phyloP scores from a whole-genome alignment of 768 basidiomycete species.

The Vishniacozyma victoriae region DNA sequence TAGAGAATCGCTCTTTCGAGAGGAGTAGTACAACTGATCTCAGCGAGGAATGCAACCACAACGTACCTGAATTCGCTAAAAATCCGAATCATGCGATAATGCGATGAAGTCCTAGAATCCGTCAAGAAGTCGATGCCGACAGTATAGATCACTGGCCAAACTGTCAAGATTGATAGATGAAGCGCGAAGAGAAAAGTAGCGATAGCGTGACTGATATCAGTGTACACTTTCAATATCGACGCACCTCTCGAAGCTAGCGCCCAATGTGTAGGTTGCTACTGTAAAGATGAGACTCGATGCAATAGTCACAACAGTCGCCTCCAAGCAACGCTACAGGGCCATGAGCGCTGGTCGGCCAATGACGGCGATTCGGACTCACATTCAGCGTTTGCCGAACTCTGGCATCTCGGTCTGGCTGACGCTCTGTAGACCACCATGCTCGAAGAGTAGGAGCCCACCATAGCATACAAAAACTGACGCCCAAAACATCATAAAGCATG shows the following conservation, averaged over 20 bases:
- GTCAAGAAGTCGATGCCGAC: slow-evolving; percentile 56
- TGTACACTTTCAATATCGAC: slow-evolving; percentile 20
- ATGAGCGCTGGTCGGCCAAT: neutral
- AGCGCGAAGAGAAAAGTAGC: slow-evolving; percentile 67
- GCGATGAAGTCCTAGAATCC: slow-evolving; percentile 51
- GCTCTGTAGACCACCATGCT: too few species aligned
- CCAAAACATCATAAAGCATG: slow-evolving; percentile 56
- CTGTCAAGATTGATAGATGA: slow-evolving; percentile 60
- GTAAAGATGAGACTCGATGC: slow-evolving; percentile 45
- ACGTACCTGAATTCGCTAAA: slow-evolving; percentile 79
- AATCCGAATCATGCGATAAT: slow-evolving; percentile 68
- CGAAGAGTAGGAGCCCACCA: slow-evolving; percentile 83
- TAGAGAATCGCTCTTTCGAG: slow-evolving; percentile 75
- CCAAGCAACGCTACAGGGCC: slow-evolving; percentile 8
- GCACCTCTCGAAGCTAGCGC: slow-evolving; percentile 49
- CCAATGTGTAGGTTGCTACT: slow-evolving; percentile 44
- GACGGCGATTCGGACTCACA: slow-evolving; percentile 7
- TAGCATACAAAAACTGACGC: slow-evolving; percentile 55
- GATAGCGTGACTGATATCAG: slow-evolving; percentile 50
- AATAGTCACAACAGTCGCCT: slow-evolving; percentile 21
- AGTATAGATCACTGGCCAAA: slow-evolving; percentile 64
- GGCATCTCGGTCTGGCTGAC: too few species aligned
- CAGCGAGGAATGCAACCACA: slow-evolving; percentile 3
- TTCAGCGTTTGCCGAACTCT: slow-evolving; percentile 1
- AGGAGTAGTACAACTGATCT: too few species aligned